phyloP scores from a whole-genome alignment of 352 stramenopile genomes.

The Phytophthora constricta region DNA sequence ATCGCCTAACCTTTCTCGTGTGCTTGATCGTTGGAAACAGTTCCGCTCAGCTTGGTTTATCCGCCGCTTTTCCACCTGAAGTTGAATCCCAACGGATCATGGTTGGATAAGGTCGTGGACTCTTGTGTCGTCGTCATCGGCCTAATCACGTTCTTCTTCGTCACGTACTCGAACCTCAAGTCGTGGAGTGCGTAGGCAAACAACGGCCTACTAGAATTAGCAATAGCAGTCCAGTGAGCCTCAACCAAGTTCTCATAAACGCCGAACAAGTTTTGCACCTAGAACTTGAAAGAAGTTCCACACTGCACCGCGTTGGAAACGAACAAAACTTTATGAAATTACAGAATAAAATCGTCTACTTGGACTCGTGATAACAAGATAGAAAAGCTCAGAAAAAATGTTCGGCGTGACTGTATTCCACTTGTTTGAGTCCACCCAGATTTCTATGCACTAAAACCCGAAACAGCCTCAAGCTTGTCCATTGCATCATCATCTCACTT shows the following conservation, averaged over 20 bases:
- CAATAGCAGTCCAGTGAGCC: too few species aligned
- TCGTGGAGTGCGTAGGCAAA: constrained; percentile 56
- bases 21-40: constrained; percentile 34
- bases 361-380: too few species aligned
- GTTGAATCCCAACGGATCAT: constrained; percentile 52
- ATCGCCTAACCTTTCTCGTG: constrained; percentile 12
- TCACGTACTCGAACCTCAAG: constrained; percentile 80
- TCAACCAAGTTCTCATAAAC: too few species aligned
- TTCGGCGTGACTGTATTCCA: neutral
- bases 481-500: too few species aligned
- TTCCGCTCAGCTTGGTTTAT: constrained; percentile 84
- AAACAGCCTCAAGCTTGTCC: neutral
- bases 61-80: constrained; percentile 84
- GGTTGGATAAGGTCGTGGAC: constrained; percentile 67
- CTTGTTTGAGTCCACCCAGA: neutral
- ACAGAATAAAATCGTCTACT: too few species aligned
- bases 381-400: neutral
- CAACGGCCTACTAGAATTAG: neutral
- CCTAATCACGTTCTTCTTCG: constrained; percentile 82
- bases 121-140: constrained; percentile 63
- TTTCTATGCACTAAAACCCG: constrained; percentile 8
- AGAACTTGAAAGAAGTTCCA: too few species aligned
- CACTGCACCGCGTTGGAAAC: too few species aligned
- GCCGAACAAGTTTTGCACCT: too few species aligned
- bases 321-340: too few species aligned